These are phyloP conservation scores for Trichosporon sp. DNA, from an alignment of 1,284 basidiomycete genomes.

Conservation along the genomic window DNA sequence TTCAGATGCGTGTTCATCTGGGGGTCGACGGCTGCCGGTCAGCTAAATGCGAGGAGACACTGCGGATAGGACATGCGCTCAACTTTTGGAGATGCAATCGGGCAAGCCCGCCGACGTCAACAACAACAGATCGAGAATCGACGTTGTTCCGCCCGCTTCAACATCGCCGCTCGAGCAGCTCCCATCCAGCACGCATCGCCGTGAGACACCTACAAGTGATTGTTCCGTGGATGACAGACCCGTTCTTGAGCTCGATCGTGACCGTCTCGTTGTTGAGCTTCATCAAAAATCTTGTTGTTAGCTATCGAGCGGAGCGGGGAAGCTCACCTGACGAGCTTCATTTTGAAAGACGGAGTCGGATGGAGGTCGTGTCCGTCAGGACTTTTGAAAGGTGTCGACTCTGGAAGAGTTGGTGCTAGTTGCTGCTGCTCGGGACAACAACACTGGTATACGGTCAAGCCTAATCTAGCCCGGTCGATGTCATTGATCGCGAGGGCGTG, in stretches of 20 bases:
- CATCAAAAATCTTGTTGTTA: slow-evolving; percentile 81
- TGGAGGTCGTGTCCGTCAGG: slow-evolving; percentile 10
- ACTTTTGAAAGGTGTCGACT: slow-evolving; percentile 10
- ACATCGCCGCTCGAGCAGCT: neutral
- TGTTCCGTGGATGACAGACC: slow-evolving; percentile 89
- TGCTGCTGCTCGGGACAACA: slow-evolving; percentile 3
- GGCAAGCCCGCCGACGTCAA: neutral
- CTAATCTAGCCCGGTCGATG: neutral
- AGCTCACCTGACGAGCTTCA: slow-evolving; percentile 51
- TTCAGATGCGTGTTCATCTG: slow-evolving; percentile 98
- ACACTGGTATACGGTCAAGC: slow-evolving; percentile 2
- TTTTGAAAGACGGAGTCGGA: slow-evolving; percentile 45
- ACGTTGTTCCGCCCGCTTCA: neutral
- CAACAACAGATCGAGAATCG: neutral
- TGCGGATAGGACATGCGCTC: too few relatives aligned
- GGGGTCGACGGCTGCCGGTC: slow-evolving; percentile 73
- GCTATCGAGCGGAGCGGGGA: neutral
- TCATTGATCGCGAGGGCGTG: neutral
- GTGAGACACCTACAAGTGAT: slow-evolving; percentile 74
- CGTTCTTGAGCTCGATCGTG: slow-evolving; percentile 96
- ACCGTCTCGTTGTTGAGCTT: slow-evolving; percentile 99
- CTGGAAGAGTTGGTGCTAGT: slow-evolving; percentile 6
- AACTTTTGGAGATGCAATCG: neutral
- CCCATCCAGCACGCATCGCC: neutral
- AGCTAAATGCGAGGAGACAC: neutral